Conservation (phyloP, 305 asterid genomes). For the Fraxinus dipetala region DNA sequence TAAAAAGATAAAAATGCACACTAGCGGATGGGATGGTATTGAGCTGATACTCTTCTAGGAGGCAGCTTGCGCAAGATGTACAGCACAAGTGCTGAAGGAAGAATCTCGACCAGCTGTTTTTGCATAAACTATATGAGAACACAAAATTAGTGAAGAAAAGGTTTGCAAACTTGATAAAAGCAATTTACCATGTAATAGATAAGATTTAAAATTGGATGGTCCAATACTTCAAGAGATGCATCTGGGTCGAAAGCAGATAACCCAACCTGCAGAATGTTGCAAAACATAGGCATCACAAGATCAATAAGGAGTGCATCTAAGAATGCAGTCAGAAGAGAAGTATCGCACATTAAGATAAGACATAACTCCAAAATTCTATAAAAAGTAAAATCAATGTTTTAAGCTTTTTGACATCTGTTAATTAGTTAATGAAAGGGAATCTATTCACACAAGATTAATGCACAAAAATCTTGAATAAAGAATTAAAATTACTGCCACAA, state of each 20-base stretch:
- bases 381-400: not conserved
- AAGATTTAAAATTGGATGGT: conserved; percentile 75
- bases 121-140: not conserved
- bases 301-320: not conserved
- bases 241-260: conserved; percentile 77
- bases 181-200: conserved; percentile 52
- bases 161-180: not conserved
- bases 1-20: not conserved
- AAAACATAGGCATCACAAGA: not conserved
- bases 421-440: not conserved
- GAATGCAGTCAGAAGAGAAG: not conserved
- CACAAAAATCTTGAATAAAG: not conserved
- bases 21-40: conserved; percentile 80
- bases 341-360: not conserved
- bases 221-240: conserved; percentile 71
- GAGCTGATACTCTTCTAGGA: conserved; percentile 70
- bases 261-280: conserved; percentile 48
- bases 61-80: conserved; percentile 88
- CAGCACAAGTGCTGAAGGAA: conserved; percentile 89
- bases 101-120: conserved; percentile 80
- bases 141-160: not conserved
- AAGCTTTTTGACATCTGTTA: not conserved
- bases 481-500: not conserved
- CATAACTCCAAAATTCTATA: not conserved
- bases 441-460: not conserved